Base-by-base conservation (phyloP, 2,329 filamentous ascomycete species). In the Celoporthe dispersa region DNA sequence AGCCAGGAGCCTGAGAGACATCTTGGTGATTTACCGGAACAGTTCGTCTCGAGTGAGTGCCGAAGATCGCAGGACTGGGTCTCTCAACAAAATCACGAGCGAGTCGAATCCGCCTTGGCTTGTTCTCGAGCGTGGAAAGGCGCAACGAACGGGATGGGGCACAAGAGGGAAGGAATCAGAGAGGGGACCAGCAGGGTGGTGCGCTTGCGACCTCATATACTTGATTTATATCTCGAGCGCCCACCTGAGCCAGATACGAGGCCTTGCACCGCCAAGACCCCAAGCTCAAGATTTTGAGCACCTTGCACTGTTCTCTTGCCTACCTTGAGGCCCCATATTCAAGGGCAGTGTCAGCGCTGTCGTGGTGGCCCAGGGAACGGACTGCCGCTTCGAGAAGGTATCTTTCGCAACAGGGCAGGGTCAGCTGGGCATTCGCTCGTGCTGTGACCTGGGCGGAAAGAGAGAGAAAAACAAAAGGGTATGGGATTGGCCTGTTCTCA, bases 341-440 rank as follows among this genome's bases (percentile, higher is more conserved):
- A 48, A 48, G 57, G 31, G 31, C 39, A n/a, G 62, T 9, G 39
- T 19, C 19, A 12, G 2, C 19, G n/a, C 19, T 48, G 44, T 41
- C 7, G n/a, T 16, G 65, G 44, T 70, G 37, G 22, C 44, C 41
- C 44, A 57, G 37, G 16, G 66, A 66, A 53, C 59, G 59, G 60
- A 64, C 68, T 70, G 68, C 70, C 68, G 31, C 68, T 68, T 72
- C 35, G 62, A 72, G 70, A 72, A 72, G 70, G 70, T 70, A 48
- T 69, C 63, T 51, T 71, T 35, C 37, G 48, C 51, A 35, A 28
- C 28, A 67, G 35, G 28, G 14, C 28, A 25, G 60, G 60, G 22
- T 44, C 35, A 63, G 25, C 25, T 63, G 62, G 41, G 37, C 3
- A 9, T 22, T 31, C 37, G 9, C 37, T 9, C 5, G 16, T 22